phyloP scores from a whole-genome alignment of 768 basidiomycete species.

The Rhizopogon vulgaris region DNA sequence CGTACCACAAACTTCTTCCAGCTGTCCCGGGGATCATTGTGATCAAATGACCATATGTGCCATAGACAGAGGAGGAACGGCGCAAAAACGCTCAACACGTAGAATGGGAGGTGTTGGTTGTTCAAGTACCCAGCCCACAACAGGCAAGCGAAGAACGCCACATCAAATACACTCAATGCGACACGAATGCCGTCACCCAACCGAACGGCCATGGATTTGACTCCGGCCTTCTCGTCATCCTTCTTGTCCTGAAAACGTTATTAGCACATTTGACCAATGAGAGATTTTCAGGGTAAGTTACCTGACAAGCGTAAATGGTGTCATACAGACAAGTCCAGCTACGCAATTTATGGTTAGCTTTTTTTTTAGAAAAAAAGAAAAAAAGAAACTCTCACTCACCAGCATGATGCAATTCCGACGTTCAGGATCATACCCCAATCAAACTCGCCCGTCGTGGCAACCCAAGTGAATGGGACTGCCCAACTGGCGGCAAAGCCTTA shows the following conservation, averaged over 20 bases:
- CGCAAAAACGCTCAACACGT: background rate
- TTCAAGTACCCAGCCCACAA: conserved; percentile 48
- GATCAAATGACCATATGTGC: background rate
- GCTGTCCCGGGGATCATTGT: background rate
- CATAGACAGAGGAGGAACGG: background rate
- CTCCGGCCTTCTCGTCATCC: conserved; percentile 68
- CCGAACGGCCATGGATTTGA: conserved; percentile 71
- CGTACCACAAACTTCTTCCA: background rate
- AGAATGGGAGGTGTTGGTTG: conserved; percentile 31
- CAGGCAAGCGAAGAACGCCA: conserved; percentile 46
- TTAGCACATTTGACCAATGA: no score
- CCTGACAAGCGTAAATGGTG: conserved; percentile 77
- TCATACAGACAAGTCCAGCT: conserved; percentile 24
- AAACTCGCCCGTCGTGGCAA: background rate
- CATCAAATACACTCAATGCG: conserved; percentile 46
- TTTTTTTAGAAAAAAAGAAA: background rate
- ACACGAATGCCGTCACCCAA: conserved; percentile 57
- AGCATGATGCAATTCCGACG: background rate
- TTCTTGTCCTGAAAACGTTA: conserved; percentile 62
- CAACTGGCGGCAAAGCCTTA: background rate
- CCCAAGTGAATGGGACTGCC: background rate
- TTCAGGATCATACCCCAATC: background rate
- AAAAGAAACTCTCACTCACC: background rate
- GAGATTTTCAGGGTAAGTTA: background rate
- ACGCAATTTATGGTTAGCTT: background rate